These are phyloP conservation scores for Quercus glauca DNA, from an alignment of 306 rosid genomes.

Conservation along the genomic window DNA sequence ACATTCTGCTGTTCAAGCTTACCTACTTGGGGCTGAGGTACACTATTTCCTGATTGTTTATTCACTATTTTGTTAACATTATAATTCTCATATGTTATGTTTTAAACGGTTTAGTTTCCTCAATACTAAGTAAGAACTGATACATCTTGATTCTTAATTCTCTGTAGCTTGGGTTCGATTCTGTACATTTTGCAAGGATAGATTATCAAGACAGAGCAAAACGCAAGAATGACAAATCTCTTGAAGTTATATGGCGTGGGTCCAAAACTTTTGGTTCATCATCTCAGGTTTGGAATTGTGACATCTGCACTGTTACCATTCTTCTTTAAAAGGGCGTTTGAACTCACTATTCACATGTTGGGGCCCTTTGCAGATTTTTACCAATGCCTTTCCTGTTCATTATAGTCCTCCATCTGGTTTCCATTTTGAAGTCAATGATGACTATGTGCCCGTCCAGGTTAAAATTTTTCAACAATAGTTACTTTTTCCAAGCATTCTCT, in stretches of 20 bases:
- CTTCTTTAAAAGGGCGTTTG: not conserved
- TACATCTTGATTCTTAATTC: not conserved
- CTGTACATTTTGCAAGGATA: constrained; percentile 89
- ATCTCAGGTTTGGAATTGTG: constrained; percentile 52
- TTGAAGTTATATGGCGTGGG: constrained; percentile 94
- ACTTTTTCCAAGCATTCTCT: not conserved
- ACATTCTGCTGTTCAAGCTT: constrained; percentile 88
- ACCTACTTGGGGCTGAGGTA: constrained; percentile 82
- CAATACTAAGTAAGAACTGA: not conserved
- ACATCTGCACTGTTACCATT: not conserved
- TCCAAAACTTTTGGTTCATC: constrained; percentile 83
- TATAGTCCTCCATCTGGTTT: constrained; percentile 71
- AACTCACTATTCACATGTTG: constrained; percentile 3
- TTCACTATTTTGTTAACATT: not conserved
- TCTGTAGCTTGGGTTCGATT: constrained; percentile 86
- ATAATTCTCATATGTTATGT: not conserved
- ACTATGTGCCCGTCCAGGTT: constrained; percentile 66
- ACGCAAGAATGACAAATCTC: constrained; percentile 67
- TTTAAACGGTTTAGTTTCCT: not conserved
- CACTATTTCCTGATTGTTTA: not conserved
- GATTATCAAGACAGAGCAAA: constrained; percentile 83
- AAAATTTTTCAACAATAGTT: not conserved
- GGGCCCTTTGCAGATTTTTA: constrained; percentile 53
- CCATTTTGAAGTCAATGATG: constrained; percentile 56
- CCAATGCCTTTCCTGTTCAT: constrained; percentile 78